Evolutionary conservation across 2,329 filamentous ascomycete species (phyloP), one percentile per base, ranked within the genome.

Genomic region (Phaeosphaeria sp.): DNA sequence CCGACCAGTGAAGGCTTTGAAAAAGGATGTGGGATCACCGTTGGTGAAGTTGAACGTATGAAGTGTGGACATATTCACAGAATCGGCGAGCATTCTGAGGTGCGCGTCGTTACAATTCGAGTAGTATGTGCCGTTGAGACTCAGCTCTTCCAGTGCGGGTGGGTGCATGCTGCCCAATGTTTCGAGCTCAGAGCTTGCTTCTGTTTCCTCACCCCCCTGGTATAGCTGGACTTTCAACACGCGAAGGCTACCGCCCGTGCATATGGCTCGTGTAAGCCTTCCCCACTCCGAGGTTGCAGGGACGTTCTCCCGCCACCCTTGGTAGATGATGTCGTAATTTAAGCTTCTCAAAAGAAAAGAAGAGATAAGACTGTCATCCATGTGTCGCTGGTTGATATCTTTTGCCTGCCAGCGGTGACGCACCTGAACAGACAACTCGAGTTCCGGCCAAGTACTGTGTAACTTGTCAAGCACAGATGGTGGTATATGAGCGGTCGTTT

Each of bases 341-440:
- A 64, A 30, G 2, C n/a, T 45, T 15, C 18, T 33, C 8, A 64
- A 30, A 3, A 57, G 56, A 6, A 56, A 59, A 20, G 58, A 61
- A 6, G 61, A 56, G 1, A 64, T 51, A 3, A 64, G 53, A 4
- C 17, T 27, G 2, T 40, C 50, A 33, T 64, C 59, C 54, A 64
- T 57, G n/a, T 56, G 33, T 11, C 40, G 51, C 49, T 61, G 39
- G 15, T 24, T 27, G 13, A 15, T 7, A 17, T 27, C 11, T 7
- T 20, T 40, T 0, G 30, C 53, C 1, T 49, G 11, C 18, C 25
- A n/a, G 27, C 59, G 59, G 21, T 53, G 20, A 22, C 39, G 24
- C 5, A 51, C 36, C 18, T 48, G 17, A 21, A 56, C 59, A 1
- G 43, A 56, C 3, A 61, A 45, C 15, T 61, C 53, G 15, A 61